Percentiles rank a stretch among this genome's conserved stretches.
Conservation (phyloP, 176 grass and related monocot species). For the Saccharum officinarum region DNA sequence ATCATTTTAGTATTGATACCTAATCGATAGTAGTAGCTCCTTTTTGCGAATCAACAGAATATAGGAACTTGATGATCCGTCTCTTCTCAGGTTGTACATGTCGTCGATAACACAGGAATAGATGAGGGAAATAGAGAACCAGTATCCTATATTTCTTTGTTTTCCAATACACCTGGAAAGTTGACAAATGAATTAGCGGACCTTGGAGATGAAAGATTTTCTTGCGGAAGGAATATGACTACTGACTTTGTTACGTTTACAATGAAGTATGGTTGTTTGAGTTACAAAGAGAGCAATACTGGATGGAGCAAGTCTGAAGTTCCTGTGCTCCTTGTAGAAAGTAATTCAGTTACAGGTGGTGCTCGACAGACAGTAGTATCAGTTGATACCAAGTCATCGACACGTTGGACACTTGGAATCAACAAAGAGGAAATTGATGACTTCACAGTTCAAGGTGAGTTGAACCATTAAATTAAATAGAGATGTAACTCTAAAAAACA, state of each 20-base stretch:
- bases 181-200: constrained; percentile 65
- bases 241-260: constrained; percentile 84
- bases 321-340: constrained; percentile 73
- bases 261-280: constrained; percentile 86
- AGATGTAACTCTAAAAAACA: background rate
- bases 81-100: constrained; percentile 85
- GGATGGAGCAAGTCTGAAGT: constrained; percentile 83
- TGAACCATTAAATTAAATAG: constrained; percentile 23
- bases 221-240: constrained; percentile 66
- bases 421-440: constrained; percentile 78
- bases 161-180: constrained; percentile 82
- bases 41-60: background rate
- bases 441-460: constrained; percentile 73
- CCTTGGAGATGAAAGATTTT: constrained; percentile 73
- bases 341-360: constrained; percentile 50
- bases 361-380: constrained; percentile 59
- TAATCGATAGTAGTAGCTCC: background rate
- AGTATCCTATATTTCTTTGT: constrained; percentile 85
- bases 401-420: constrained; percentile 79
- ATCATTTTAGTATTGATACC: constrained; percentile 12
- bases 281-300: constrained; percentile 55
- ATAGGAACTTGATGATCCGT: constrained; percentile 28
- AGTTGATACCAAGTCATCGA: constrained; percentile 75
- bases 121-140: constrained; percentile 52
- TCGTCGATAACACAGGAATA: constrained; percentile 71